Percentiles rank a stretch among this genome's conserved stretches.
Evolutionary conservation across 495 filamentous ascomycete species (phyloP).

Genomic region (Annulohypoxylon moriforme): DNA sequence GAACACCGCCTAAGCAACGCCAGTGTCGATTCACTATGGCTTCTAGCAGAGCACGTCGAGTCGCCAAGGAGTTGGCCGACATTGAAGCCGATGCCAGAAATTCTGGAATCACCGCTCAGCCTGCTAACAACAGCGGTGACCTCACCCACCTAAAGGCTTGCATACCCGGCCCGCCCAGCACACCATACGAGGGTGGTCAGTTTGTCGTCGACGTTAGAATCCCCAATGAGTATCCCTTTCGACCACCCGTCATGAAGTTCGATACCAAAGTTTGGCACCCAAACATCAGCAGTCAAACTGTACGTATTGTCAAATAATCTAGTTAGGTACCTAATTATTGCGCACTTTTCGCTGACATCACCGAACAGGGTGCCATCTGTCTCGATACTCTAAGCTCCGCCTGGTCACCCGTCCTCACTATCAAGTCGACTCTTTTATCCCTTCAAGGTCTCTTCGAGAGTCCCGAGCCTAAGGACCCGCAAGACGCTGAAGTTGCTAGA

Average conservation of each 20-base stretch:
- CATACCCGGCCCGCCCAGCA: conserved; percentile 89
- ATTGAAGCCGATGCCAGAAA: conserved; percentile 76
- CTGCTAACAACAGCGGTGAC: conserved; percentile 72
- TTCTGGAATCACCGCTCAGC: conserved; percentile 77
- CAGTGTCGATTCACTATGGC: conserved; percentile 65
- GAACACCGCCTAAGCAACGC: background rate
- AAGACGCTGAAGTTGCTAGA: conserved; percentile 93
- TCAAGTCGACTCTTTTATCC: conserved; percentile 93
- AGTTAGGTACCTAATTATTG: background rate
- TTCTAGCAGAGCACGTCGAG: conserved; percentile 80
- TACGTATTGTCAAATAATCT: conserved; percentile 57
- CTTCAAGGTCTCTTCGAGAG: conserved; percentile 92
- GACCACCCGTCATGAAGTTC: conserved; percentile 92
- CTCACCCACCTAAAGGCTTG: conserved; percentile 85
- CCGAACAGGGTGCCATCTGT: conserved; percentile 90
- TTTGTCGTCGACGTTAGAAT: conserved; percentile 88
- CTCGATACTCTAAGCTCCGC: conserved; percentile 89
- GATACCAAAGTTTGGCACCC: conserved; percentile 98
- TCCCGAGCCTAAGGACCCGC: conserved; percentile 95
- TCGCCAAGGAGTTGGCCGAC: conserved; percentile 92
- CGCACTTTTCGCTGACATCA: background rate
- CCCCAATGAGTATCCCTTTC: conserved; percentile 91
- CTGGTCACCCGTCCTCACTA: conserved; percentile 95
- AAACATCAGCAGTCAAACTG: conserved; percentile 94
- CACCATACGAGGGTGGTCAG: conserved; percentile 90